These are phyloP conservation scores for Chalaropsis thielavioides DNA, from an alignment of 2,329 filamentous ascomycete species.

Conservation along the genomic window DNA sequence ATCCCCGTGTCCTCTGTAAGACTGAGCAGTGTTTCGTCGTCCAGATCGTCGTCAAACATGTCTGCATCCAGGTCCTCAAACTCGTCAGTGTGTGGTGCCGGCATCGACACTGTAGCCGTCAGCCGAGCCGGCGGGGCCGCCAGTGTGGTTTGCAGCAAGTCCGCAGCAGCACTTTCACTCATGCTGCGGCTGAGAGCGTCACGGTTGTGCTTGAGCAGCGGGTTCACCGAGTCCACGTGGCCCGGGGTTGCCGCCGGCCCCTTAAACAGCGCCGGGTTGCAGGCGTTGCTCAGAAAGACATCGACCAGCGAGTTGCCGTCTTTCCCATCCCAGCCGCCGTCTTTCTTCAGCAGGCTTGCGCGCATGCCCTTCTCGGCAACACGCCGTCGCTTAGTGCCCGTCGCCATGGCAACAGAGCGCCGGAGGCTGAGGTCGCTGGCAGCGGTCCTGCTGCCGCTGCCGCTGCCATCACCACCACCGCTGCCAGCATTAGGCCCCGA, in stretches of 20 bases:
- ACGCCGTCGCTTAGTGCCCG: conserved; percentile 11
- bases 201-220: neutral
- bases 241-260: neutral
- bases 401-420: conserved; percentile 12
- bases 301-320: conserved; percentile 14
- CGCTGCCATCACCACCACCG: neutral
- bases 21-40: conserved; percentile 12
- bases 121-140: neutral
- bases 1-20: conserved; percentile 6
- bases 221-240: neutral
- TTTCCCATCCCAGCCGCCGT: neutral
- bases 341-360: conserved; percentile 11
- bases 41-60: conserved; percentile 18
- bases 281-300: conserved; percentile 17
- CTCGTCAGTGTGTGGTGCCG: conserved; percentile 7
- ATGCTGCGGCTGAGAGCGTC: conserved; percentile 10
- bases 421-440: conserved; percentile 9
- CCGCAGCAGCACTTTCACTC: conserved; percentile 8
- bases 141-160: neutral
- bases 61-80: conserved; percentile 17
- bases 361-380: conserved; percentile 7
- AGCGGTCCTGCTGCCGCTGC: neutral
- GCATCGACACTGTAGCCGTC: neutral
- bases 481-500: neutral
- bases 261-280: conserved; percentile 5